Evolutionary conservation across 2,329 filamentous ascomycete genomes (phyloP), one percentile per base, ranked within the genome.

Genomic region (Penicillium hesseltinei): DNA sequence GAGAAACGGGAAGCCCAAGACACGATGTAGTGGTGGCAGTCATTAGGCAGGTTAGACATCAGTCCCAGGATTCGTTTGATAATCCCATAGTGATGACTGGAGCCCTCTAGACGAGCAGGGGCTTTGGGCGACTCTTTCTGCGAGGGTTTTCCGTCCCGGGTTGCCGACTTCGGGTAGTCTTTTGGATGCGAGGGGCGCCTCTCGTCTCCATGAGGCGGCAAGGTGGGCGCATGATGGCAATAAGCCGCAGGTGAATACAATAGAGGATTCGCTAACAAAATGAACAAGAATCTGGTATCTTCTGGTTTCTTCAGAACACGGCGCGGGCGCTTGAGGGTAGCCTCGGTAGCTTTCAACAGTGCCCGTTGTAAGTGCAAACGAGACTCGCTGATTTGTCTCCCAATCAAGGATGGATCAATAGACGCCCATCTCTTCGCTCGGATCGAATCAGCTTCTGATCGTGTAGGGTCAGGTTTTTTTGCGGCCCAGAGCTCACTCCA

Each of bases 61-160:
- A 96, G 77, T 0, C 92, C 92, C 27, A 96, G 73, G 39, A 95
- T 87, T 38, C 92, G 85, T 73, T 96, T 96, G 66, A 95, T 84
- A 52, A 96, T 88, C 5, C 88, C 89, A 2, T 90, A 92, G 73
- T 96, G 89, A 58, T 90, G 85, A 2, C 87, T 88, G 27, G 84
- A 80, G 19, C 75, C 75, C 19, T 73, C 70, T 43, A 67, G 68
- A 19, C 70, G 70, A 58, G 62, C 64, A 5, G 67, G 59, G 21
- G 67, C 62, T 40, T 62, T 53, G 31, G 63, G 42, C 56, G 56
- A 49, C 17, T 62, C 59, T 61, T 63, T 66, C 27, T 51, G 60
- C 21, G 60, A 47, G 31, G 63, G 27, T 27, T 60, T 61, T 36
- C 55, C 54, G 51, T 64, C 54, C 55, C 59, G 58, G 23, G 64